Evolutionary conservation across 345 rosid species (phyloP).

Genomic region (Lepidium aucheri): DNA sequence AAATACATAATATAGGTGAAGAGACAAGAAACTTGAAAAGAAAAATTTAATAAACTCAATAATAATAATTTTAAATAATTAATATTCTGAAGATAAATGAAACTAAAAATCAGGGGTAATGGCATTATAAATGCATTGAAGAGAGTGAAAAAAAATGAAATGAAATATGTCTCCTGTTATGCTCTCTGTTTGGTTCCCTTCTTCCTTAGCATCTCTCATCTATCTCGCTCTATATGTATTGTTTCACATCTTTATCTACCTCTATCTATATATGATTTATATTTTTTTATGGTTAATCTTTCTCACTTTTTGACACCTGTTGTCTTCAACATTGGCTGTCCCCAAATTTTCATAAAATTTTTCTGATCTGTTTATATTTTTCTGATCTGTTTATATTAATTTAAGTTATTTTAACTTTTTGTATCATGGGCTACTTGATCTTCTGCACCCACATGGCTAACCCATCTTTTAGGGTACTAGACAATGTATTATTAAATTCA

Average conservation of each 20-base stretch:
- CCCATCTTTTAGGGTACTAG: constrained; percentile 29
- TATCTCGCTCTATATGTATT: neutral
- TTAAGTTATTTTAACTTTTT: neutral
- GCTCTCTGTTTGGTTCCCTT: constrained; percentile 72
- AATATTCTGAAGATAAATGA: neutral
- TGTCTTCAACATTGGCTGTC: constrained; percentile 24
- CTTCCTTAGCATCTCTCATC: constrained; percentile 31
- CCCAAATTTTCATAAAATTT: constrained; percentile 15
- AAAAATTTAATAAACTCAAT: neutral
- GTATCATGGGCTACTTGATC: constrained; percentile 19
- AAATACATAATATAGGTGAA: neutral
- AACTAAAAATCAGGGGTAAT: constrained; percentile 25
- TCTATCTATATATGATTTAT: neutral
- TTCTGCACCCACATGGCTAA: constrained; percentile 29
- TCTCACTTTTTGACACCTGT: constrained; percentile 21
- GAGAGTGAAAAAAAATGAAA: constrained; percentile 15
- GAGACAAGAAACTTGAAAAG: neutral
- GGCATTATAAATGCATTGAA: constrained; percentile 23
- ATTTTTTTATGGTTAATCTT: neutral
- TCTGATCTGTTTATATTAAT: constrained; percentile 1
- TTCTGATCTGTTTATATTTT: neutral
- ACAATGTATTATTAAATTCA: constrained; percentile 15
- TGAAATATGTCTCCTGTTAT: constrained; percentile 59
- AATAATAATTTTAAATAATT: neutral
- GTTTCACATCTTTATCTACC: neutral